Evolutionary conservation across 768 basidiomycete genomes (phyloP), one percentile per base, ranked within the genome.

Genomic region (Amanita jacksonii): DNA sequence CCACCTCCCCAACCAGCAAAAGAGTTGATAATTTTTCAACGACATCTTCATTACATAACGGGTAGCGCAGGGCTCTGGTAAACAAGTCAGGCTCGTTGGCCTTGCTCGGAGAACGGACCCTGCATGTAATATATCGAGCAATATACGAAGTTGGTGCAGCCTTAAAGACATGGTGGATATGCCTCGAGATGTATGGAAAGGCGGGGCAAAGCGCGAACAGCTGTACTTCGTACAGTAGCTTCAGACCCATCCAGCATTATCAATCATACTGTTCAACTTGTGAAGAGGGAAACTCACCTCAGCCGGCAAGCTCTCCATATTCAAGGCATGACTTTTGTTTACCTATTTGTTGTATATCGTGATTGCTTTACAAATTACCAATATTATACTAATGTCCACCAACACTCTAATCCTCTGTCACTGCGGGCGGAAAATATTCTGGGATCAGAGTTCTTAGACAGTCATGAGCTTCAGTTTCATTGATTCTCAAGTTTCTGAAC

Each of bases 221-320:
- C 51, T 91, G 84, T 10, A 94, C 71, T 45, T 90, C 77, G 52
- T 84, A 81, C 0, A 93, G 61, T 7, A 97, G 69, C 91, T 93
- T 52, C 27, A 15, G 41, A 18, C 31, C 15, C 5, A 12, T 12
- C 12, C 7, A 28, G 27, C 30, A 48, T 54, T 53, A 44, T 54
- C 33, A 8, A 22, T n/a, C 16, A 43, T 25, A 30, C 34, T 15
- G 25, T 41, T 4, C 13, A 30, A 12, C 9, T 12, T 12, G 23
- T n/a, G 12, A 38, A 15, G 18, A 22, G 2, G 4, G 7, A 22
- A 4, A 22, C 44, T 38, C 36, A 45, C 44, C 44, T 45, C 44
- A 16, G 38, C 28, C 2, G 44, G 37, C n/a, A 45, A 45, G 19
- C 36, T 45, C 28, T 45, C 44, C 36, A 45, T n/a, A n/a, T n/a